Evolutionary conservation across 768 basidiomycete genomes (phyloP).

Genomic region (Suillus decipiens): DNA sequence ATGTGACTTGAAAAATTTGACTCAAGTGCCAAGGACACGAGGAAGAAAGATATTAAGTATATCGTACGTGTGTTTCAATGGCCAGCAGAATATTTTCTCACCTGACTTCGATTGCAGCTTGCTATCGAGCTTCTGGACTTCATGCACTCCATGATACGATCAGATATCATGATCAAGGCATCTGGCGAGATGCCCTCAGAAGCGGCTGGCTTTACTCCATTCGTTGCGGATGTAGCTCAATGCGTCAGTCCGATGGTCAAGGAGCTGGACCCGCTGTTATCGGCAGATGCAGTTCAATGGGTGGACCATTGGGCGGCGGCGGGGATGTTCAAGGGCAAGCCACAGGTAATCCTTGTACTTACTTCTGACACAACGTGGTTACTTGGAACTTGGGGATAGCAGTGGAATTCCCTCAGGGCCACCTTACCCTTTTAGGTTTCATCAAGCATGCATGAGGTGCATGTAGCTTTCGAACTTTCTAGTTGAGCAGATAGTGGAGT

Average conservation of each 20-base stretch:
- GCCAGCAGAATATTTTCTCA: conserved; percentile 43
- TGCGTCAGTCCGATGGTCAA: conserved; percentile 37
- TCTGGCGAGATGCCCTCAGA: conserved; percentile 1
- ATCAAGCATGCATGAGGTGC: background rate
- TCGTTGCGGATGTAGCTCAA: conserved; percentile 32
- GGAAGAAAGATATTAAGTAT: conserved; percentile 25
- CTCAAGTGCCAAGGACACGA: conserved; percentile 11
- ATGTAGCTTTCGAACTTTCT: background rate
- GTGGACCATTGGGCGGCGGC: conserved; percentile 39
- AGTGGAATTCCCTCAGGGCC: background rate
- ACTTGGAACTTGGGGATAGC: conserved; percentile 1
- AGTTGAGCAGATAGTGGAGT: conserved; percentile 2
- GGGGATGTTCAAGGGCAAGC: conserved; percentile 22
- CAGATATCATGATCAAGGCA: conserved; percentile 17
- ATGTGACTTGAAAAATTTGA: conserved; percentile 34
- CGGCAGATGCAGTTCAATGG: conserved; percentile 34
- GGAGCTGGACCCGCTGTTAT: conserved; percentile 26
- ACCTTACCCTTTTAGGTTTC: conserved; percentile 1
- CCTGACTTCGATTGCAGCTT: conserved; percentile 26
- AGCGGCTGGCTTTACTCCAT: conserved; percentile 12
- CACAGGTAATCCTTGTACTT: background rate
- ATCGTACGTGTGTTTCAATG: conserved; percentile 41
- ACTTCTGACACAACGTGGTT: conserved; percentile 3
- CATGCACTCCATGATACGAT: conserved; percentile 23
- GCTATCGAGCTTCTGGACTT: conserved; percentile 36